phyloP scores from a whole-genome alignment of 176 grass and related monocot genomes.

The Avena atlantica region DNA sequence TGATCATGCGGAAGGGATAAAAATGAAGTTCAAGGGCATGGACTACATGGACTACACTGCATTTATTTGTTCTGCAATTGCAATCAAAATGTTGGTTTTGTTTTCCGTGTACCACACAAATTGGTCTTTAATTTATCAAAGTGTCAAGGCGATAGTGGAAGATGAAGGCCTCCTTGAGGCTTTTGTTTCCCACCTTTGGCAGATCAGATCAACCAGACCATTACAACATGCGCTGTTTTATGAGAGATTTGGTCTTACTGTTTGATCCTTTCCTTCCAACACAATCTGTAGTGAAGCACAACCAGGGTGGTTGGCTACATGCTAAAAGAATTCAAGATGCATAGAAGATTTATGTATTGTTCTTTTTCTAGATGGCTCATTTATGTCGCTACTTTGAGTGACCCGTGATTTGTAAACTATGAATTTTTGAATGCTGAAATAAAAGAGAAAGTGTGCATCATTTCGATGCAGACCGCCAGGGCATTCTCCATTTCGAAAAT shows the following conservation, averaged over 20 bases:
- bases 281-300: constrained; percentile 38
- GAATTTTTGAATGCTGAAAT: no score
- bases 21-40: background rate
- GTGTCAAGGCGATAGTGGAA: background rate
- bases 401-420: no score
- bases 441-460: no score
- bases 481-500: no score
- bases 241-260: constrained; percentile 42
- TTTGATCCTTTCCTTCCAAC: constrained; percentile 53
- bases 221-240: constrained; percentile 3
- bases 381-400: no score
- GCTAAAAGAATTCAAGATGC: no score
- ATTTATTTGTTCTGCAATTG: no score
- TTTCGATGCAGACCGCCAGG: no score
- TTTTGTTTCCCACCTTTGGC: constrained; percentile 39
- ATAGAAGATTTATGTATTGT: no score
- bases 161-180: constrained; percentile 14
- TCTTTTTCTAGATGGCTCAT: no score
- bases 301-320: no score
- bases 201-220: constrained; percentile 50
- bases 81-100: background rate
- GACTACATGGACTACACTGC: no score
- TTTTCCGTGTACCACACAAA: background rate
- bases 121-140: background rate
- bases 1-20: background rate